Evolutionary conservation across 176 grass and related monocot genomes (phyloP), one percentile per base, ranked within the genome.

Genomic region (Eleusine indica): DNA sequence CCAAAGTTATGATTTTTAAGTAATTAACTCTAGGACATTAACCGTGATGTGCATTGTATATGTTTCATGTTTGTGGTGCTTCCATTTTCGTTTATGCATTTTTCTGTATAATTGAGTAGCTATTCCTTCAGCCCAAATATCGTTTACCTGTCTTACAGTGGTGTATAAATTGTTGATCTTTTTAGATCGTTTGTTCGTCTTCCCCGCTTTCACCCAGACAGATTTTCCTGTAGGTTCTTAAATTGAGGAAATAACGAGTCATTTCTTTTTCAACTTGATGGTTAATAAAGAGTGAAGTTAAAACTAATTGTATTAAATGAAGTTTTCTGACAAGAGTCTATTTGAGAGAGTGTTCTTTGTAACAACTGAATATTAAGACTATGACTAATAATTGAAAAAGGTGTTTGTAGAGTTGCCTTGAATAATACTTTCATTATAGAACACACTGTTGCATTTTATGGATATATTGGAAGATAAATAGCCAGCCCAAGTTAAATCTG

Each of bases 31-130:
- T 25, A 18, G 7, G 4, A 5, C 70, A 42, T 58, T 9, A 76
- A 74, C 74, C n/a, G 52, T 86, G 19, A 18, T 88, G 65, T 83
- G 17, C 71, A 53, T 66, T 38, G 16, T 38, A 83, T 21, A 37
- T 35, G 32, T 21, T 72, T 57, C 15, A 37, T 35, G 32, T 21
- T 72, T 57, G 22, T 63, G 3, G n/a, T 16, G 11, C 62, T 54
- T 25, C 7, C 28, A 28, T 9, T 51, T 40, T 71, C 8, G 14
- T 70, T 10, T 32, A 18, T 62, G 63, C n/a, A 21, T n/a, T 41
- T 51, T 80, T 28, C n/a, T 21, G 19, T 84, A 43, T 52, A 42
- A 2, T 39, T 70, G 11, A 75, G 30, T 68, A 12, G 14, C 12
- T 21, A 46, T 69, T 69, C 29, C 15, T 88, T 79, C 19, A 22